These are phyloP conservation scores for Daldinia caldariorum DNA, from an alignment of 495 filamentous ascomycete genomes.

Conservation along the genomic window DNA sequence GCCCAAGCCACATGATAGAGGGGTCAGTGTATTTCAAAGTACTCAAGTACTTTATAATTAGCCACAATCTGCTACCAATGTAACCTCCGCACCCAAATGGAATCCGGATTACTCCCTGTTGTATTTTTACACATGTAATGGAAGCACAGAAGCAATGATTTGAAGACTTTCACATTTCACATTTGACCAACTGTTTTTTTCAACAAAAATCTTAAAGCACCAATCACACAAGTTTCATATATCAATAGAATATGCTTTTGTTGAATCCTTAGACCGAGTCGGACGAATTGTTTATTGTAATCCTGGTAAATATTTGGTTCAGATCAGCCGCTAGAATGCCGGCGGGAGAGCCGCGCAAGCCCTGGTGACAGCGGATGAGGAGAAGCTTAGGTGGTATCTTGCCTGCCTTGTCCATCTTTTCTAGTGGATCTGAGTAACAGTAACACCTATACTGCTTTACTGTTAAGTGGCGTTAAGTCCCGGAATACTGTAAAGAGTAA, in stretches of 20 bases:
- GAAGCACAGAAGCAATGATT: neutral
- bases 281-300: neutral
- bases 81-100: neutral
- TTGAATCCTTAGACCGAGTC: neutral
- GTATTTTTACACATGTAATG: no score
- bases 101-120: no score
- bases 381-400: neutral
- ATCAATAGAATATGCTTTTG: neutral
- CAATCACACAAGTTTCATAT: neutral
- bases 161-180: neutral
- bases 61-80: slow-evolving; percentile 12
- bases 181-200: no score
- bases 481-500: neutral
- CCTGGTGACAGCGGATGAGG: neutral
- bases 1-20: slow-evolving; percentile 28
- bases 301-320: neutral
- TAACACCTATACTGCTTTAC: neutral
- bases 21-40: slow-evolving; percentile 3
- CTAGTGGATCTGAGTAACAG: neutral
- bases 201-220: no score
- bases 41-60: neutral
- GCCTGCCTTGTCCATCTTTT: no score
- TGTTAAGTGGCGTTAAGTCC: neutral
- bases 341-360: neutral
- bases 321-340: neutral